Conservation (phyloP, 805 yeast species). For the Kodamaea neixiangensis region DNA sequence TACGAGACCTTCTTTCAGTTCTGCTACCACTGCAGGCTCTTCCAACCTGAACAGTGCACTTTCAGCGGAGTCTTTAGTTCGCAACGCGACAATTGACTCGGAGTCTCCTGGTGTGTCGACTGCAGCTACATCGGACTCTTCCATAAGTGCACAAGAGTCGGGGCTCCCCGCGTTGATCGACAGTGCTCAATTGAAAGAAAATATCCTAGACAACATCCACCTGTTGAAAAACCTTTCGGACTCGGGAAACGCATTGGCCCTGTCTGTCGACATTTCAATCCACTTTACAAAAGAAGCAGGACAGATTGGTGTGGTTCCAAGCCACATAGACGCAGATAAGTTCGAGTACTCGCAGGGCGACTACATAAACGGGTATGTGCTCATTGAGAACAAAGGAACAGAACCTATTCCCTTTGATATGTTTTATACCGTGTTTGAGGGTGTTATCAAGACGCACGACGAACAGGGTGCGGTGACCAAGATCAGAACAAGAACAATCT, state of each 20-base stretch:
- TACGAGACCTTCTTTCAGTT: not conserved
- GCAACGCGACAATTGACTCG: not conserved
- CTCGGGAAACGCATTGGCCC: conserved; percentile 22
- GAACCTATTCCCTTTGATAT: conserved; percentile 57
- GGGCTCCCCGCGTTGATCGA: not conserved
- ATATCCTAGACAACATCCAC: conserved; percentile 40
- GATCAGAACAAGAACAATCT: conserved; percentile 9
- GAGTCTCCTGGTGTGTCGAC: not conserved
- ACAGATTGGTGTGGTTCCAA: conserved; percentile 1
- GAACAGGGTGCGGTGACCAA: not conserved
- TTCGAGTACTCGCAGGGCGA: conserved; percentile 69
- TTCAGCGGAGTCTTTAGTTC: not conserved
- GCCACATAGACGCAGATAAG: conserved; percentile 21
- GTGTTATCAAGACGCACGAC: conserved; percentile 27
- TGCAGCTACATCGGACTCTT: not conserved
- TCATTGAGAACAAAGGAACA: conserved; percentile 42
- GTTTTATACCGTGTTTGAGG: conserved; percentile 61
- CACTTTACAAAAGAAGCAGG: conserved; percentile 29
- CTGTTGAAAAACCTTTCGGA: conserved; percentile 33
- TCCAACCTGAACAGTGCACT: not conserved
- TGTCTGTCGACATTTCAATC: conserved; percentile 27
- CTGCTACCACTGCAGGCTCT: not conserved
- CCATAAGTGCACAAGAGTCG: not conserved
- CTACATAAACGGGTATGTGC: conserved; percentile 56
- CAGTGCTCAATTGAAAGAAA: conserved; percentile 26